Evolutionary conservation across 2,329 filamentous ascomycete genomes (phyloP), one percentile per base, ranked within the genome.

Genomic region (Fusarium graminum): DNA sequence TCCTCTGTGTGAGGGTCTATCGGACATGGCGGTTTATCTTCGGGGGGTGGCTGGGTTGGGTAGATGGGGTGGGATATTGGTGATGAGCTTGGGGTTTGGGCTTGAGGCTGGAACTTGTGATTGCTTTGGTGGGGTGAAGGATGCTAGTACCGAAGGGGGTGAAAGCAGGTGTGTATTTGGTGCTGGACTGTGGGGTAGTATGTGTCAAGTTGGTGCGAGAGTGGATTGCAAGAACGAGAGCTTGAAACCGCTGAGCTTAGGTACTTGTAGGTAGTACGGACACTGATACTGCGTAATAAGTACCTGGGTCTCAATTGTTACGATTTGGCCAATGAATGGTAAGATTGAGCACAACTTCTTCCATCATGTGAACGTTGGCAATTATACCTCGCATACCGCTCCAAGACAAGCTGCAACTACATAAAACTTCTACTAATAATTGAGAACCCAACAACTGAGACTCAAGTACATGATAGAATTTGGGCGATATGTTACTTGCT

Each of bases 1-100:
- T 49, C 71, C 81, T 77, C 83, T 79, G 67, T 84, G 77, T 53
- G 78, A 77, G 56, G 77, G 79, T 80, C 82, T 81, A 72, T 86
- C 84, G 71, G 84, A 80, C 83, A 86, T 86, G 60, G 70, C 73
- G 65, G 32, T 34, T 34, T 68, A 52, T 52, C 61, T 60, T 67
- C 56, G 43, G 63, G 46, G 26, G 30, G 52, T 39, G 56, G 30
- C 7, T 59, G 28, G 55, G 29, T 38, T 22, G 50, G 32, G 54
- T 36, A 38, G 42, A 59, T 56, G 43, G 43, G 63, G 25, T 47
- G 49, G 42, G 46, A 52, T 57, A 54, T 60, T 53, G 59, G 46
- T 69, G 59, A 42, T 53, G 55, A 58, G 54, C 59, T 57, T 60
- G 46, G 16, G 55, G 63, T 45, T 60, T 67, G 58, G 32, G 61